A percentile compares a stretch with the other conserved stretches of the same genome.
phyloP scores from a whole-genome alignment of 345 rosid species.

The Geranium brycei region DNA sequence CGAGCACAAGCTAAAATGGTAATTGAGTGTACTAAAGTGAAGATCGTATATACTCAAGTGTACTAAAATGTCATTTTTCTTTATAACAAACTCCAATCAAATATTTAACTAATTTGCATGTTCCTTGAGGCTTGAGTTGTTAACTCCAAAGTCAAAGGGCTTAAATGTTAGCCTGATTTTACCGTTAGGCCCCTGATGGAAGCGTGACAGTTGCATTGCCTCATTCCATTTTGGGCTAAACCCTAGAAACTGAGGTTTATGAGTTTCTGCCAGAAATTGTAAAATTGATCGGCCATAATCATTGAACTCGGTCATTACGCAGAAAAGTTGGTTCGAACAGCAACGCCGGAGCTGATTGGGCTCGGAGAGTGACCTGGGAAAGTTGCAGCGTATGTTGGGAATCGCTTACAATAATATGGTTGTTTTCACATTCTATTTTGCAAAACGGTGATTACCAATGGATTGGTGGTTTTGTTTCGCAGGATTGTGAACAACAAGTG shows the following conservation, averaged over 20 bases:
- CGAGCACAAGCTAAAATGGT: too few relatives aligned
- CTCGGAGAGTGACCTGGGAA: constrained; percentile 63
- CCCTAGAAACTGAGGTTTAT: not conserved
- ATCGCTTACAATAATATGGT: not conserved
- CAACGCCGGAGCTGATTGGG: constrained; percentile 1
- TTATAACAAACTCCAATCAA: too few relatives aligned
- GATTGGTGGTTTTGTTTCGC: constrained; percentile 2
- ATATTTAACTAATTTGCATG: too few relatives aligned
- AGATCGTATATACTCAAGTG: too few relatives aligned
- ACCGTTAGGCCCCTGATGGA: too few relatives aligned
- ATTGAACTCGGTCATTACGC: not conserved
- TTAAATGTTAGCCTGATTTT: too few relatives aligned
- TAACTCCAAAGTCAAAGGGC: too few relatives aligned
- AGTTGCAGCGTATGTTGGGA: constrained; percentile 50
- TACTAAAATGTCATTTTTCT: too few relatives aligned
- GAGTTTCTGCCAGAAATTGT: not conserved
- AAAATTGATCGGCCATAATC: too few relatives aligned
- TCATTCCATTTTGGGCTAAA: not conserved
- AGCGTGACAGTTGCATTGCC: not conserved
- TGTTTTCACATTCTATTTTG: not conserved
- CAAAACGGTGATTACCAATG: not conserved
- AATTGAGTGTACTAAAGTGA: too few relatives aligned
- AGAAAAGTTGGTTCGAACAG: not conserved
- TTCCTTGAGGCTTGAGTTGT: too few relatives aligned
- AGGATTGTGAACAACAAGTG: constrained; percentile 64